These are phyloP conservation scores for Mortierella sp. DNA, from an alignment of 371 early-diverging fungal genomes.

Conservation along the genomic window DNA sequence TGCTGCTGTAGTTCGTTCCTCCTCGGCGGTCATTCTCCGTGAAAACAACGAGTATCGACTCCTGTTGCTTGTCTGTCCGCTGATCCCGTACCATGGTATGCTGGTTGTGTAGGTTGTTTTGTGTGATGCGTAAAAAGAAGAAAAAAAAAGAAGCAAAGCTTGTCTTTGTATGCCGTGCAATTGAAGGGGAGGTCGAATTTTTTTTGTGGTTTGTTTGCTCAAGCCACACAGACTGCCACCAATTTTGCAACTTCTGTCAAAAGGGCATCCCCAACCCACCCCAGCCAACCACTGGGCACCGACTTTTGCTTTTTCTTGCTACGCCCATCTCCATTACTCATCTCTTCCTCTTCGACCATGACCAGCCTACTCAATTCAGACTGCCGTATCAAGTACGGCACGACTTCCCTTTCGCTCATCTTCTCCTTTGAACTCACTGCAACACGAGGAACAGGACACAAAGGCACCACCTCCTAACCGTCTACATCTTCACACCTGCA, in stretches of 20 bases:
- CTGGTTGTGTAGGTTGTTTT: too few relatives aligned
- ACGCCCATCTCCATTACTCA: not conserved
- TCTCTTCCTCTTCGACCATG: slow-evolving; percentile 41
- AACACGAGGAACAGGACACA: not conserved
- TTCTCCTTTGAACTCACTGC: not conserved
- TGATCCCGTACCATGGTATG: slow-evolving; percentile 18
- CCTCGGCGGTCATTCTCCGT: not conserved
- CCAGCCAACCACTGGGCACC: not conserved
- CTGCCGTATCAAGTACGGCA: slow-evolving; percentile 70
- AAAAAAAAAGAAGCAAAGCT: not conserved
- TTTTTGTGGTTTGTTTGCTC: slow-evolving; percentile 8
- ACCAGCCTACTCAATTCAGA: slow-evolving; percentile 65
- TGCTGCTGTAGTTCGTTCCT: not conserved
- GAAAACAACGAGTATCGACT: not conserved
- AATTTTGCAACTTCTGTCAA: not conserved
- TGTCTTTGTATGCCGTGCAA: not conserved
- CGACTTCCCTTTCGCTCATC: not conserved
- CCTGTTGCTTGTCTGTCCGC: not conserved
- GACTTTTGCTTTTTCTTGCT: not conserved
- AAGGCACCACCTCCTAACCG: not conserved
- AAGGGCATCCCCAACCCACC: not conserved
- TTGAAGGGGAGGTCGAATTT: not conserved
- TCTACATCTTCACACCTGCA: not conserved
- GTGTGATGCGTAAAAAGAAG: not conserved
- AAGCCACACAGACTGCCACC: slow-evolving; percentile 19